phyloP scores from a whole-genome alignment of 768 basidiomycete genomes.

The Gloeopeniophorella convolvens region DNA sequence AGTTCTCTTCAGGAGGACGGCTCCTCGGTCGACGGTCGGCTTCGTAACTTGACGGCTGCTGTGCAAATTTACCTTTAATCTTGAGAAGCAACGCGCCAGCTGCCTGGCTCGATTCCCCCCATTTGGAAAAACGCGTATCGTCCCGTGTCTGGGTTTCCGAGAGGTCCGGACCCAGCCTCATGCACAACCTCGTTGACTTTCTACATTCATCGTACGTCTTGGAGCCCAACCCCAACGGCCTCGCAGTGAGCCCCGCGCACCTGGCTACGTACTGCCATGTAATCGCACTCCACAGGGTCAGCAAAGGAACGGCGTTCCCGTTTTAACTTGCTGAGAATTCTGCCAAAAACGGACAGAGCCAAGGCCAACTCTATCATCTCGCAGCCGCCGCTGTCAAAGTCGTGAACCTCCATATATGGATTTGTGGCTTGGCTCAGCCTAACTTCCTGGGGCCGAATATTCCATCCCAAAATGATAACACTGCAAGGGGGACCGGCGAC shows the following conservation, averaged over 20 bases:
- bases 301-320: no score
- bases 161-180: slow-evolving; percentile 11
- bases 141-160: slow-evolving; percentile 2
- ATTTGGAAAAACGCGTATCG: no score
- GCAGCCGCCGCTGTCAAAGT: slow-evolving; percentile 14
- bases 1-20: not conserved
- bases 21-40: not conserved
- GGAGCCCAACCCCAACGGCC: no score
- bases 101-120: not conserved
- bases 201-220: no score
- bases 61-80: slow-evolving; percentile 17
- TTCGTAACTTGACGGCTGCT: not conserved
- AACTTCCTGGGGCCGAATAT: slow-evolving; percentile 10
- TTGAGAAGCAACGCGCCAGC: slow-evolving; percentile 11
- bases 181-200: no score
- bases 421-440: slow-evolving; percentile 12
- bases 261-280: no score
- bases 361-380: slow-evolving; percentile 7
- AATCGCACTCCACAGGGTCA: no score
- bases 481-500: slow-evolving; percentile 10
- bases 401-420: slow-evolving; percentile 1
- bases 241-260: no score
- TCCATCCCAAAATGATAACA: slow-evolving; percentile 11
- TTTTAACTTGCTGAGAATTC: no score
- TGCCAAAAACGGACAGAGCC: no score